Evolutionary conservation across 495 filamentous ascomycete species (phyloP).

Genomic region (Penicillium argentinense): DNA sequence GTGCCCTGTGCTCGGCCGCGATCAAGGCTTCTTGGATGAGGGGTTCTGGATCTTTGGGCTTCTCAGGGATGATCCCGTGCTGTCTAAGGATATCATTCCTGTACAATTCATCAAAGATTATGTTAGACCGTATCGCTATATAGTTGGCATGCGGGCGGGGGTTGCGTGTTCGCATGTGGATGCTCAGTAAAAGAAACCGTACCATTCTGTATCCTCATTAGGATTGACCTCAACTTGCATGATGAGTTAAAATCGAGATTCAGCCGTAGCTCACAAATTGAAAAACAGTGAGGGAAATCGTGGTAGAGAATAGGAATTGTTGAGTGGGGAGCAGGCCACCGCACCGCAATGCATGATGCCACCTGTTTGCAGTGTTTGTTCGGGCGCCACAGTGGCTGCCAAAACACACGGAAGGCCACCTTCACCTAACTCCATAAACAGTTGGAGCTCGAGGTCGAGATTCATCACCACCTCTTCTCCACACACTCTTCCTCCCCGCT

Average conservation of each 20-base stretch:
- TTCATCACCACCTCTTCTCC: conserved; percentile 17
- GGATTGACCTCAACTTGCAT: conserved; percentile 93
- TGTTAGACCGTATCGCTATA: conserved; percentile 5
- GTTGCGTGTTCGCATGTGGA: conserved; percentile 8
- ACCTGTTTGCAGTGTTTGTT: conserved; percentile 50
- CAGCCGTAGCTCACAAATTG: background rate
- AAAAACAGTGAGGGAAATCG: conserved; percentile 4
- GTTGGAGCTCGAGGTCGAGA: conserved; percentile 23
- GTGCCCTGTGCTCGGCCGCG: conserved; percentile 73
- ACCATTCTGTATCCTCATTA: conserved; percentile 99
- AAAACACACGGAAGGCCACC: conserved; percentile 51
- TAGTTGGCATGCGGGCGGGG: conserved; percentile 13
- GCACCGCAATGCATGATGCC: conserved; percentile 28
- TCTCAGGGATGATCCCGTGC: conserved; percentile 93
- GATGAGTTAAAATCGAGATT: conserved; percentile 18
- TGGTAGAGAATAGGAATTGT: background rate
- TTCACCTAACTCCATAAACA: conserved; percentile 43
- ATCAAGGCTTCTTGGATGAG: conserved; percentile 93
- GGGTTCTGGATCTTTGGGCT: conserved; percentile 89
- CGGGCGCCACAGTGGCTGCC: conserved; percentile 34
- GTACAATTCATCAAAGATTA: conserved; percentile 7
- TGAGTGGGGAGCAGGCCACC: conserved; percentile 4
- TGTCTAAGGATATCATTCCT: conserved; percentile 99
- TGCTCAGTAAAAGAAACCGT: conserved; percentile 19
- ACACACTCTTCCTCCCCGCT: conserved; percentile 2